A percentile compares a stretch with the other conserved stretches of the same genome.
These are phyloP conservation scores for Vicia faba DNA, from an alignment of 306 rosid species.

Conservation along the genomic window DNA sequence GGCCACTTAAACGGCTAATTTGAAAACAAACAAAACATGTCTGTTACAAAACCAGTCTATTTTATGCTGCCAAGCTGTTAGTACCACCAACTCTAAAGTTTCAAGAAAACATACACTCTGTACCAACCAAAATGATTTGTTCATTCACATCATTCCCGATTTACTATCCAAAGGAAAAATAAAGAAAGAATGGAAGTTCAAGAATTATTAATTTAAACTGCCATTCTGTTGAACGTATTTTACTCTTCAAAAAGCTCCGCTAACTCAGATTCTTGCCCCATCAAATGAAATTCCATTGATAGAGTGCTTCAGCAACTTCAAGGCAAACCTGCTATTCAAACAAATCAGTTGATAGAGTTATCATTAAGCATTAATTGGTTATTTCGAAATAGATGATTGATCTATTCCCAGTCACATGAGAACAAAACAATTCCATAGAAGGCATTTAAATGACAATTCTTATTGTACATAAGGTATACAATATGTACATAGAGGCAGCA, in stretches of 20 bases:
- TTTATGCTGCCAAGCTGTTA: neutral
- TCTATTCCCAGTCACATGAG: neutral
- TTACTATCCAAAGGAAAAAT: conserved; percentile 9
- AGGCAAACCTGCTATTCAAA: neutral
- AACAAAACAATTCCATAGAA: neutral
- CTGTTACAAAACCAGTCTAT: neutral
- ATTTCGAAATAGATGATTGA: neutral
- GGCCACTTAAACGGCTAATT: neutral
- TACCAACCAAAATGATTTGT: neutral
- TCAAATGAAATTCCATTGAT: neutral
- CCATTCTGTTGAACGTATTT: neutral
- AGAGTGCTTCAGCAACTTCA: conserved; percentile 23
- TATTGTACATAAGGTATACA: neutral
- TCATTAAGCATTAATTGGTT: neutral
- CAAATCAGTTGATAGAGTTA: neutral
- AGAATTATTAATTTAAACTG: conserved; percentile 11
- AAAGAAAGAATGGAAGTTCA: conserved; percentile 1
- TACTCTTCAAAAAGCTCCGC: conserved; percentile 6
- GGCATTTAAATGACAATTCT: neutral
- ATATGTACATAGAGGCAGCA: neutral
- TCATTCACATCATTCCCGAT: conserved; percentile 23
- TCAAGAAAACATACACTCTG: neutral
- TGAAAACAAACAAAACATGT: neutral
- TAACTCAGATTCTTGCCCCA: neutral
- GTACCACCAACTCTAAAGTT: neutral